Conservation (phyloP, 352 stramenopile species). For the Pythium folliculosum region DNA sequence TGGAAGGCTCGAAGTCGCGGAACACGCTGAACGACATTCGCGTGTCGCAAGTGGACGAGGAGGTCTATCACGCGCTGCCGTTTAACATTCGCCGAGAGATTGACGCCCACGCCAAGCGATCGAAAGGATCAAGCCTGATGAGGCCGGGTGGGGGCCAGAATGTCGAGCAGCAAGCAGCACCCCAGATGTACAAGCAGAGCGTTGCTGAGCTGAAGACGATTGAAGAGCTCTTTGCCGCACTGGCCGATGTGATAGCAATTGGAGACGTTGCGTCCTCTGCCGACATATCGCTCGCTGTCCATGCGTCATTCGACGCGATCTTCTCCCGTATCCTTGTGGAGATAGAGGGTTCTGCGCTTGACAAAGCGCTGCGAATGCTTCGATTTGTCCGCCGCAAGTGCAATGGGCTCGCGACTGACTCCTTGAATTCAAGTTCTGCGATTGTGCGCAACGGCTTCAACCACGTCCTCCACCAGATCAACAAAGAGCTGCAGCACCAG, state of each 20-base stretch:
- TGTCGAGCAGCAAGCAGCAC: background rate
- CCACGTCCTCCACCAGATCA: slow-evolving; percentile 61
- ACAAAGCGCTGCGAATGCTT: slow-evolving; percentile 66
- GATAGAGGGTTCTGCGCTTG: slow-evolving; percentile 58
- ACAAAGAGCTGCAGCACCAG: slow-evolving; percentile 46
- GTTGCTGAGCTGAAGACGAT: slow-evolving; percentile 41
- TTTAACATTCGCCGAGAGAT: slow-evolving; percentile 72
- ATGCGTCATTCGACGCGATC: slow-evolving; percentile 61
- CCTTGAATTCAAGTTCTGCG: background rate
- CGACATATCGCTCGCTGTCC: background rate
- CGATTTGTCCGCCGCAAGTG: slow-evolving; percentile 74
- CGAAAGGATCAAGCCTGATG: slow-evolving; percentile 13
- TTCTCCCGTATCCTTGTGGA: slow-evolving; percentile 75
- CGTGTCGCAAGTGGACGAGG: slow-evolving; percentile 78
- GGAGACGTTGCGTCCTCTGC: slow-evolving; percentile 5
- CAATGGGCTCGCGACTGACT: background rate
- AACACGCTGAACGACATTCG: slow-evolving; percentile 64
- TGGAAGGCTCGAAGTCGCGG: background rate
- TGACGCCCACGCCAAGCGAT: slow-evolving; percentile 60
- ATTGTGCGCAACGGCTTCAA: slow-evolving; percentile 47
- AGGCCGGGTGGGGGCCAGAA: background rate
- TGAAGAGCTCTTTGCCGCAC: slow-evolving; percentile 46
- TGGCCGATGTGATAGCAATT: slow-evolving; percentile 22
- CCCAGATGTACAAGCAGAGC: background rate
- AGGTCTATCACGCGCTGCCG: slow-evolving; percentile 75